Evolutionary conservation across 345 rosid species (phyloP), one percentile per base, ranked within the genome.

Genomic region (Aethionema arabicum): DNA sequence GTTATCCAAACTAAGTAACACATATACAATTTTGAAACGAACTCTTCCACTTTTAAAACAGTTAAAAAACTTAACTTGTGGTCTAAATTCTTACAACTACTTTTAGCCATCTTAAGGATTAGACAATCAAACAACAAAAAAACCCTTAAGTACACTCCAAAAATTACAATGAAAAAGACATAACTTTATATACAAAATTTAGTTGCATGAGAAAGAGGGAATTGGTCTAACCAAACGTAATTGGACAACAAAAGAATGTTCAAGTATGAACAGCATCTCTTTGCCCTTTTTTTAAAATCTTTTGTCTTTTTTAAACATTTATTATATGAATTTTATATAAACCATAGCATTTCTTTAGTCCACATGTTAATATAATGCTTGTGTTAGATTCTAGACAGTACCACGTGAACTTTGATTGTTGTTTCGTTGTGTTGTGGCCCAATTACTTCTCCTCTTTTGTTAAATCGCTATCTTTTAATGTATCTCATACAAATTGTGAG

Each of bases 201-300:
- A 43, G 75, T 70, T 70, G 70, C 75, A 57, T 70, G 70, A 57
- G 70, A 57, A 57, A 51, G 75, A 64, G 75, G 75, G 69, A 70
- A 64, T 63, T 52, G 70, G 70, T 50, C 74, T 48, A 59, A 51
- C 69, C 69, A 70, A 64, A 57, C 60, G 60, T 30, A 50, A 30
- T 43, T 35, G 65, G 65, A 70, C 74, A 70, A 60, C 74, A 15
- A 57, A 57, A 11, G 69, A 70, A 64, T 70, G 70, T 70, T 57
- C 40, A 11, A 57, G 69, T 70, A 70, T 57, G 74, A 70, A 70
- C 55, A 65, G 74, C 64, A 70, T 70, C 74, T 63, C 74, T 64
- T 57, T 62, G 10, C 42, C 27, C 27, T 33, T 16, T 2, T 14
- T 63, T 69, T 54, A 37, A 32, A 52, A 61, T 49, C 50, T 5